Evolutionary conservation across 2,329 filamentous ascomycete genomes (phyloP), one percentile per base, ranked within the genome.

Genomic region (Hypoxylon rubiginosum): DNA sequence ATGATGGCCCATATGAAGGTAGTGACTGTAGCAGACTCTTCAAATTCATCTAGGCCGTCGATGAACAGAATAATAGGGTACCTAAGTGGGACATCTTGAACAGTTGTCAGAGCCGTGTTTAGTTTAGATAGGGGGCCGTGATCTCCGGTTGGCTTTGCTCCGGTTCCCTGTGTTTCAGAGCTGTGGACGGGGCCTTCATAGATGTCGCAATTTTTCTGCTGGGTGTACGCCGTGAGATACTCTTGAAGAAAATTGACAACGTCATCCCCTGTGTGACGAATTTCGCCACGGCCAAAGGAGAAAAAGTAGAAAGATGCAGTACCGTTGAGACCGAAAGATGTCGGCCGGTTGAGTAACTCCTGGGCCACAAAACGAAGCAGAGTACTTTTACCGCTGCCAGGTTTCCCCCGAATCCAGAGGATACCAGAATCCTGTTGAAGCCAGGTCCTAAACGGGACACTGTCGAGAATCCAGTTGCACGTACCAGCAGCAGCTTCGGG

Each of bases 391-490:
- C 41, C 41, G 19, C 41, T 45, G 41, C 41, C 41, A 4, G 17
- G 9, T 8, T 24, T 45, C 4, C 41, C 41, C 17, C 24, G 17
- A 3, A 45, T 1, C 41, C 41, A 45, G 17, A 45, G 10, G 41
- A 24, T 45, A 13, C 41, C 41, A 10, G 41, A 45, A 24, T 15
- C 19, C 4, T 45, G 8, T 15, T 45, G 41, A 10, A 24, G 41
- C 41, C 41, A 45, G 8, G 41, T 21, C 19, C 4, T 7, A 13
- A 24, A 45, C 8, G 11, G 19, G 19, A 4, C 41, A 45, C 17
- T 21, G 13, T 45, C 41, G 24, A 45, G 41, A 45, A 45, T 45
- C 41, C 41, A 45, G 17, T 10, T 45, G 41, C 41, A 45, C 19
- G 41, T 45, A 10, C 41, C 41, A 10, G 41, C 41, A 13, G 41